Evolutionary conservation across 331 rosid species (phyloP).

Genomic region (Phaseolus coccineus): DNA sequence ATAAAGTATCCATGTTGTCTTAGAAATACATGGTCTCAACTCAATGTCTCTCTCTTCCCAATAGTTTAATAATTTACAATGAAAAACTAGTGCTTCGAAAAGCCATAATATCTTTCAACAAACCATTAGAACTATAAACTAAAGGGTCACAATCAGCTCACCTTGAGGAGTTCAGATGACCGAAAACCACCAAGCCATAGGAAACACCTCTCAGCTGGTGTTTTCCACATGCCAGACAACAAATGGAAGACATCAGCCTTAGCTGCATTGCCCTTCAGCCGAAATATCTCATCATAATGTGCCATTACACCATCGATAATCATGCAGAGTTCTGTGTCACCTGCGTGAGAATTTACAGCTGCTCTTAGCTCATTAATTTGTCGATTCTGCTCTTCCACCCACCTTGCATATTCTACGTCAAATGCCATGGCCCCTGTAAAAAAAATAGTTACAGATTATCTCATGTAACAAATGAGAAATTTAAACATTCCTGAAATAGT

Average conservation of each 20-base stretch:
- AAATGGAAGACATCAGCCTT: slow-evolving; percentile 98
- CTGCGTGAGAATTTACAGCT: slow-evolving; percentile 95
- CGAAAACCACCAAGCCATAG: slow-evolving; percentile 99
- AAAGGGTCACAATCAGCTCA: slow-evolving; percentile 39
- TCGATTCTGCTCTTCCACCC: slow-evolving; percentile 97
- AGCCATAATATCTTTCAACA: slow-evolving; percentile 22
- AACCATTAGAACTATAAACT: slow-evolving; percentile 33
- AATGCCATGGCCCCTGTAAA: slow-evolving; percentile 94
- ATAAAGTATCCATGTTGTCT: too few relatives aligned
- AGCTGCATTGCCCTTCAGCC: slow-evolving; percentile 82
- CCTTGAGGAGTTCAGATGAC: slow-evolving; percentile 97
- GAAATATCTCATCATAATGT: slow-evolving; percentile 91
- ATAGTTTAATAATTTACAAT: too few relatives aligned
- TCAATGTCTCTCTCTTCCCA: too few relatives aligned
- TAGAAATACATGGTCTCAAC: too few relatives aligned
- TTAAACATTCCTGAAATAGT: slow-evolving; percentile 11
- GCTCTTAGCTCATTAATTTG: slow-evolving; percentile 90
- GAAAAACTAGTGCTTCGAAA: neutral
- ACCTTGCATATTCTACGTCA: slow-evolving; percentile 91
- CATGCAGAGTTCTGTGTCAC: slow-evolving; percentile 97
- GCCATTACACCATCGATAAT: slow-evolving; percentile 80
- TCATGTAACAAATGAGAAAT: slow-evolving; percentile 34
- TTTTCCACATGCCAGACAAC: slow-evolving; percentile 99
- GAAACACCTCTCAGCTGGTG: slow-evolving; percentile 98
- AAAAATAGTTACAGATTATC: slow-evolving; percentile 39